A percentile compares a stretch with the other conserved stretches of the same genome.
phyloP scores from a whole-genome alignment of 805 yeast species.

The Phaffomyces thermotolerans region DNA sequence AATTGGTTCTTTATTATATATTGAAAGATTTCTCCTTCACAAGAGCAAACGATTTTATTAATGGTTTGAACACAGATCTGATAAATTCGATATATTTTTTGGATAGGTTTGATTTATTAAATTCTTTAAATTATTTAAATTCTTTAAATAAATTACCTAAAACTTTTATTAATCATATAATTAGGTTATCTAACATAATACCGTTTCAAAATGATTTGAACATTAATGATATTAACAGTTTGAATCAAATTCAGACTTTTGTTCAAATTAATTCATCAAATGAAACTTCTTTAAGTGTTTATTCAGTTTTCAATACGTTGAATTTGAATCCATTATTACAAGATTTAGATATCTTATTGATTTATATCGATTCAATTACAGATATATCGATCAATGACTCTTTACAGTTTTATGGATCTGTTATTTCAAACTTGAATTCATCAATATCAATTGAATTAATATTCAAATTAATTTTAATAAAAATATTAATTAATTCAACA shows the following conservation, averaged over 20 bases:
- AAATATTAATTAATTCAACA: slow-evolving; percentile 14
- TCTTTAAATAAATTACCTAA: slow-evolving; percentile 5
- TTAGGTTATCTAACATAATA: slow-evolving; percentile 19
- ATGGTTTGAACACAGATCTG: slow-evolving; percentile 10
- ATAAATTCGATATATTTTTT: slow-evolving; percentile 19
- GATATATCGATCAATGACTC: slow-evolving; percentile 11
- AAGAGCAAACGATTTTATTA: slow-evolving; percentile 15
- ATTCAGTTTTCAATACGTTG: slow-evolving; percentile 13
- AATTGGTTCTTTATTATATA: slow-evolving; percentile 18
- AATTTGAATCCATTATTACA: slow-evolving; percentile 9
- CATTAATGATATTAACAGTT: slow-evolving; percentile 1
- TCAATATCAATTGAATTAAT: slow-evolving; percentile 8
- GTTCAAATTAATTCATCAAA: slow-evolving; percentile 10
- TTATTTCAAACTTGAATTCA: slow-evolving; percentile 5
- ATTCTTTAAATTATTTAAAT: slow-evolving; percentile 11
- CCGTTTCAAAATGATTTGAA: slow-evolving; percentile 15
- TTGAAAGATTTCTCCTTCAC: slow-evolving; percentile 19
- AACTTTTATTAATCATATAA: slow-evolving; percentile 14
- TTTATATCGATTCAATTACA: slow-evolving; percentile 17
- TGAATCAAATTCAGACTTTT: slow-evolving; percentile 9
- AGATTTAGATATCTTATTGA: slow-evolving; percentile 15
- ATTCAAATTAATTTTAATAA: slow-evolving; percentile 12
- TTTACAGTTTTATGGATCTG: slow-evolving; percentile 1
- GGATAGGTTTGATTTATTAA: slow-evolving; percentile 20
- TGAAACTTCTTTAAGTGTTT: slow-evolving; percentile 18